Base-by-base conservation (phyloP, 352 stramenopile genomes). In the Globisporangium heterothallicum region DNA sequence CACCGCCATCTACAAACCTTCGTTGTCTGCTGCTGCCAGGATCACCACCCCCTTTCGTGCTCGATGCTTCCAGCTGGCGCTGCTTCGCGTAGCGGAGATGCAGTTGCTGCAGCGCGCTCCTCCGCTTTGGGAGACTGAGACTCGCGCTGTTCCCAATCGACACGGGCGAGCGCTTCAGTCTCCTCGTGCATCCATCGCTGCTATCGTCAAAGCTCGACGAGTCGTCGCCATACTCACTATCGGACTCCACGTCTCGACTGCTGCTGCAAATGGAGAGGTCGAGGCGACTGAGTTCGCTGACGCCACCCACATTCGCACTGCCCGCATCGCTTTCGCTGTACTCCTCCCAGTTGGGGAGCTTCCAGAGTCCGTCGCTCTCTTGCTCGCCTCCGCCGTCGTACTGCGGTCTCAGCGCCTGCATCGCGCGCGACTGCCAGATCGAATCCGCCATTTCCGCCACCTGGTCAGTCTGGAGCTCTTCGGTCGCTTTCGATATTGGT, bases 311-410 rank as follows among this genome's bases (percentile, higher is more conserved):
- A n/a, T n/a, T 41, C 27, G 21, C 42, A 29, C 59, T 81, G 6
- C n/a, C n/a, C n/a, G 35, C 36, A 8, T 56, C 49, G 22, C 59
- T 66, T 18, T 78, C 70, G 40, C 70, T 84, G 49, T 73, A 81
- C 53, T 63, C 62, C 19, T 83, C 73, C 75, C 75, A 87, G 53
- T 75, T 56, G 4, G 73, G 75, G 3, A 87, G 63, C 40, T 58
- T 56, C 75, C 75, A 87, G 6, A 59, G 26, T 1, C 10, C 8
- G 32, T n/a, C 32, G 10, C 41, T 24, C 29, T 22, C 46, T 18
- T 18, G 16, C 10, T 50, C 30, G 14, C 27, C 14, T 2, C 21
- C 14, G 4, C 29, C 19, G 8, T 53, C 53, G 8, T 48, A 13
- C 24, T 48, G 53, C 16, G 53, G 53, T 10, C 53, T 43, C 26